A percentile compares a stretch with the other conserved stretches of the same genome.
Evolutionary conservation across 2,329 filamentous ascomycete genomes (phyloP).

Genomic region (Cordyceps farinosa): DNA sequence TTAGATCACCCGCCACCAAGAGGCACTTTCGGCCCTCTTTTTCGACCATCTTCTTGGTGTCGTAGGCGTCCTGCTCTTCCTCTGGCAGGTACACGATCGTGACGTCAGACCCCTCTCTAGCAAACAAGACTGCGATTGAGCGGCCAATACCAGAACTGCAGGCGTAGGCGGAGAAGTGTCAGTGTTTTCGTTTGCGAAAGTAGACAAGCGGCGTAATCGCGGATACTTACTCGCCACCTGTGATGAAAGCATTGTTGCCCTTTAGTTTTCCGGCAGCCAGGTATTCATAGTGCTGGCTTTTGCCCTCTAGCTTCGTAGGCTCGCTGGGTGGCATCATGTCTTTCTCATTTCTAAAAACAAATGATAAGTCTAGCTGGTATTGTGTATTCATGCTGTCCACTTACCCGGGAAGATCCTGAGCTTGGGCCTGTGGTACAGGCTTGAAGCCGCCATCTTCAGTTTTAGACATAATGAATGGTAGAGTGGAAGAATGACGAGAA

Average conservation of each 20-base stretch:
- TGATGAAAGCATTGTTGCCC: conserved; percentile 50
- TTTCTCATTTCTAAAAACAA: conserved; percentile 30
- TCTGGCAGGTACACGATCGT: conserved; percentile 53
- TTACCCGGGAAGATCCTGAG: conserved; percentile 38
- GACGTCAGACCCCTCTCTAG: conserved; percentile 55
- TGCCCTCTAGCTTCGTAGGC: conserved; percentile 39
- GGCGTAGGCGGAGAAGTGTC: too few species aligned
- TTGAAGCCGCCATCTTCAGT: conserved; percentile 32
- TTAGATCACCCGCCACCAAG: conserved; percentile 47
- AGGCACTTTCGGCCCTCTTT: conserved; percentile 46
- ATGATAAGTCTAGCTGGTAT: neutral
- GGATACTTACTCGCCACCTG: conserved; percentile 50
- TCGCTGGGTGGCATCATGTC: conserved; percentile 39
- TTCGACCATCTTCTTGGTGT: conserved; percentile 50
- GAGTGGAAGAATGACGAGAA: too few species aligned
- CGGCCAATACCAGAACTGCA: conserved; percentile 52
- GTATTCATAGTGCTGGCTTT: conserved; percentile 36
- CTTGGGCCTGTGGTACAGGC: conserved; percentile 32
- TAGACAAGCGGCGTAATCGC: too few species aligned
- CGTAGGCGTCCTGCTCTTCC: conserved; percentile 53
- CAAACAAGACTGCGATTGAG: conserved; percentile 52
- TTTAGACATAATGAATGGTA: conserved; percentile 9
- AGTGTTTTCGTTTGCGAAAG: too few species aligned
- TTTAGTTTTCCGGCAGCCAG: conserved; percentile 46
- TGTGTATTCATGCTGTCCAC: neutral